Evolutionary conservation across 805 yeast species (phyloP).

Genomic region (Scheffersomyces ergatensis): DNA sequence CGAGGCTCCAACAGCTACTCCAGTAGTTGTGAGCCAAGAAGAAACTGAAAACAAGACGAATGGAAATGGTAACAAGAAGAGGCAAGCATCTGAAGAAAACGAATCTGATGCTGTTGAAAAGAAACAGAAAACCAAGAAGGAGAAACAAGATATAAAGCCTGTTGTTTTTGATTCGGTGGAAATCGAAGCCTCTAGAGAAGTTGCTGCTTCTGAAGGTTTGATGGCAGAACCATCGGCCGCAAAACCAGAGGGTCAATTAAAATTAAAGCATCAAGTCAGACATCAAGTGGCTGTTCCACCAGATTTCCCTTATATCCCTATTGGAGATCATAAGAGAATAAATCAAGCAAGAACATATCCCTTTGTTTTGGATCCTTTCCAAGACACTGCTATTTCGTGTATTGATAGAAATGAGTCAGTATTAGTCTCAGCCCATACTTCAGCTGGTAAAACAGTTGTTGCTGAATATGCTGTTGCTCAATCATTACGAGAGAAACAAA

Average conservation of each 20-base stretch:
- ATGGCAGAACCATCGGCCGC: conserved; percentile 27
- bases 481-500: conserved; percentile 83
- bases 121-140: conserved; percentile 18
- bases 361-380: conserved; percentile 93
- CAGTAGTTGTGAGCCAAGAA: conserved; percentile 21
- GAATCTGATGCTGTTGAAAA: conserved; percentile 15
- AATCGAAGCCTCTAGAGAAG: conserved; percentile 86
- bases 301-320: conserved; percentile 81
- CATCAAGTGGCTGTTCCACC: conserved; percentile 98
- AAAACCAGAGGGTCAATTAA: conserved; percentile 45
- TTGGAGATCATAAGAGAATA: conserved; percentile 77
- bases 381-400: conserved; percentile 93
- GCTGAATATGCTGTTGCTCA: conserved; percentile 98
- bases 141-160: conserved; percentile 54
- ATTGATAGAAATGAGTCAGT: conserved; percentile 94
- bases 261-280: conserved; percentile 88
- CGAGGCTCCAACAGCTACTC: conserved; percentile 46
- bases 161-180: conserved; percentile 85
- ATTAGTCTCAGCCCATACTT: conserved; percentile 94
- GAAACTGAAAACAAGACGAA: conserved; percentile 10
- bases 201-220: conserved; percentile 76
- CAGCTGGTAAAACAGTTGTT: conserved; percentile 96
- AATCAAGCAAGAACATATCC: conserved; percentile 89
- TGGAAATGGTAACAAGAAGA: conserved; percentile 6
- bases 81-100: conserved; percentile 21